These are phyloP conservation scores for Phytophthora litchii DNA, from an alignment of 352 stramenopile species.

Conservation along the genomic window DNA sequence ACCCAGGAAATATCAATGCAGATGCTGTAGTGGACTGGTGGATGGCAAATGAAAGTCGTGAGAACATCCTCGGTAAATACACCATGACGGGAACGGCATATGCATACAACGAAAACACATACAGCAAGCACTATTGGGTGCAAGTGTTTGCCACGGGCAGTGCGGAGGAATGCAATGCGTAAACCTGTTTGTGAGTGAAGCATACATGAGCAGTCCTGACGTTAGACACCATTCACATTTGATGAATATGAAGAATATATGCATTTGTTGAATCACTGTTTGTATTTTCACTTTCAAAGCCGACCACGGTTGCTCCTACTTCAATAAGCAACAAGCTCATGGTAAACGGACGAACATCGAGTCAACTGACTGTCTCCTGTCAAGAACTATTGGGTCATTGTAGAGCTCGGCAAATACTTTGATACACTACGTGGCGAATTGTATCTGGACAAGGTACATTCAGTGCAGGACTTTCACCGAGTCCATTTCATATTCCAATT, in stretches of 20 bases:
- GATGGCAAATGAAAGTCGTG: conserved; percentile 26
- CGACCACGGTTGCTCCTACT: no score
- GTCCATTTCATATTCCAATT: no score
- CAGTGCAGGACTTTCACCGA: no score
- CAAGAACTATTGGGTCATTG: no score
- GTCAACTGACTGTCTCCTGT: no score
- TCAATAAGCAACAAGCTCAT: conserved; percentile 53
- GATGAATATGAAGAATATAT: background rate
- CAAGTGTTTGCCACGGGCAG: conserved; percentile 43
- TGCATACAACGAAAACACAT: conserved; percentile 22
- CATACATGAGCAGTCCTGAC: no score
- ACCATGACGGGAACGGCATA: conserved; percentile 41
- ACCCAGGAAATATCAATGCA: conserved; percentile 25
- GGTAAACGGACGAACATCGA: no score
- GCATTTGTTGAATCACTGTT: no score
- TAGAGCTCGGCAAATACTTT: no score
- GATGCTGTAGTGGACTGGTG: conserved; percentile 37
- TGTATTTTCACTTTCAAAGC: no score
- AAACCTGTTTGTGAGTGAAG: background rate
- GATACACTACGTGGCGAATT: no score
- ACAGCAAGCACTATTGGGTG: conserved; percentile 54
- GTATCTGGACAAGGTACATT: no score
- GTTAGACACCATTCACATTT: background rate
- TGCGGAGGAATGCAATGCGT: conserved; percentile 34
- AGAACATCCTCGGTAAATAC: conserved; percentile 31